phyloP scores from a whole-genome alignment of 805 yeast genomes.

The Cyberlindnera mississippiensis region DNA sequence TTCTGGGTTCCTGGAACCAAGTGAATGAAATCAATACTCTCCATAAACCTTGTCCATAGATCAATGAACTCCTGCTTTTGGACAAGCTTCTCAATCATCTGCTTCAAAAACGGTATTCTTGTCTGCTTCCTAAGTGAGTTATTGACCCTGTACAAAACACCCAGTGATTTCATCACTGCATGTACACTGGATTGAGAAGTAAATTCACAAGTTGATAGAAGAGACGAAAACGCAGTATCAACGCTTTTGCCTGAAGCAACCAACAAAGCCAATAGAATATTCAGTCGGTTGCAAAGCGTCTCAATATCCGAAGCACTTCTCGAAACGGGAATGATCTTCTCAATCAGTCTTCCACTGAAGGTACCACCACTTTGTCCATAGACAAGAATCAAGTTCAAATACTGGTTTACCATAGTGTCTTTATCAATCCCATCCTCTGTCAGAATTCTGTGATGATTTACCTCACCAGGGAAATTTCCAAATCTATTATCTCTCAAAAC shows the following conservation, averaged over 20 bases:
- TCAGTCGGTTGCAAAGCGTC: conserved; percentile 23
- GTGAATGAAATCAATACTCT: neutral
- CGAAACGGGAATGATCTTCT: conserved; percentile 22
- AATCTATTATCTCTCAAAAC: conserved; percentile 21
- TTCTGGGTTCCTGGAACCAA: conserved; percentile 11
- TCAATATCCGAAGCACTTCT: conserved; percentile 11
- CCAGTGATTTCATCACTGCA: conserved; percentile 10
- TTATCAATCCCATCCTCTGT: conserved; percentile 8
- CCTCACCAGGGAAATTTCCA: conserved; percentile 17
- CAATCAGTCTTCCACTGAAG: conserved; percentile 19
- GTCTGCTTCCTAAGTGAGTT: conserved; percentile 6
- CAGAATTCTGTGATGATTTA: conserved; percentile 7
- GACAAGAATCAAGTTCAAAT: conserved; percentile 16
- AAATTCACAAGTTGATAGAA: conserved; percentile 12
- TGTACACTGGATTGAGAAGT: conserved; percentile 4
- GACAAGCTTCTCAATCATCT: conserved; percentile 4
- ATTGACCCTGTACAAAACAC: conserved; percentile 9
- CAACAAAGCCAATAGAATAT: conserved; percentile 18
- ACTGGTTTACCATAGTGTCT: conserved; percentile 17
- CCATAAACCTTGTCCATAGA: conserved; percentile 10
- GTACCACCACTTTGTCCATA: conserved; percentile 2
- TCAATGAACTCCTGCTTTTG: conserved; percentile 2
- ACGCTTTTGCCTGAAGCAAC: conserved; percentile 16
- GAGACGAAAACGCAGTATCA: conserved; percentile 15
- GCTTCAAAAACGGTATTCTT: conserved; percentile 1